Evolutionary conservation across 768 basidiomycete genomes (phyloP).

Genomic region (Gloeophyllum trabeum): DNA sequence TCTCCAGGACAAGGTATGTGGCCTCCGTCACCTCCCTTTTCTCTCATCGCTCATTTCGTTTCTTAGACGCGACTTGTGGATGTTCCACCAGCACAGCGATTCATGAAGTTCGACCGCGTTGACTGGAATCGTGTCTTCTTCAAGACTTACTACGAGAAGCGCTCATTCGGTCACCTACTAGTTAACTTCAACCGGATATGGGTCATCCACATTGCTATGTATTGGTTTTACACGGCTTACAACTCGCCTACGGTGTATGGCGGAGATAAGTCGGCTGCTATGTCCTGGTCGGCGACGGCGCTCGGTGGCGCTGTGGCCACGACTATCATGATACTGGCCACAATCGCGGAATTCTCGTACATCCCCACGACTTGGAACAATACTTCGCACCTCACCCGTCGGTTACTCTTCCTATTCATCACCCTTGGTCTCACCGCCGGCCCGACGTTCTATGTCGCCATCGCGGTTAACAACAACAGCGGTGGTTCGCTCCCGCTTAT

Average conservation of each 20-base stretch:
- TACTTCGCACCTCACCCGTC: slow-evolving; percentile 88
- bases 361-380: slow-evolving; percentile 99
- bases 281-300: slow-evolving; percentile 90
- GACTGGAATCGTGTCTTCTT: slow-evolving; percentile 97
- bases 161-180: slow-evolving; percentile 90
- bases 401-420: slow-evolving; percentile 80
- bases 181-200: slow-evolving; percentile 99
- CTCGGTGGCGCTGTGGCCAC: slow-evolving; percentile 96
- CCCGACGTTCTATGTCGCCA: slow-evolving; percentile 90
- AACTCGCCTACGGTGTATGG: slow-evolving; percentile 84
- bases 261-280: slow-evolving; percentile 52
- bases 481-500: slow-evolving; percentile 75
- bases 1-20: slow-evolving; percentile 73
- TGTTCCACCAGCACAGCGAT: slow-evolving; percentile 81
- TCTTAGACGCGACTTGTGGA: slow-evolving; percentile 81
- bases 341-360: slow-evolving; percentile 91
- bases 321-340: slow-evolving; percentile 91
- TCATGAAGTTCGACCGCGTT: slow-evolving; percentile 93
- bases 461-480: slow-evolving; percentile 52
- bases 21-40: neutral
- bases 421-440: slow-evolving; percentile 87
- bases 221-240: slow-evolving; percentile 93
- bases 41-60: neutral
- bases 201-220: slow-evolving; percentile 93
- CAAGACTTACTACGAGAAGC: slow-evolving; percentile 98